Conservation (phyloP, 1,139 yeast species). For the Candida pseudoviswanathii region DNA sequence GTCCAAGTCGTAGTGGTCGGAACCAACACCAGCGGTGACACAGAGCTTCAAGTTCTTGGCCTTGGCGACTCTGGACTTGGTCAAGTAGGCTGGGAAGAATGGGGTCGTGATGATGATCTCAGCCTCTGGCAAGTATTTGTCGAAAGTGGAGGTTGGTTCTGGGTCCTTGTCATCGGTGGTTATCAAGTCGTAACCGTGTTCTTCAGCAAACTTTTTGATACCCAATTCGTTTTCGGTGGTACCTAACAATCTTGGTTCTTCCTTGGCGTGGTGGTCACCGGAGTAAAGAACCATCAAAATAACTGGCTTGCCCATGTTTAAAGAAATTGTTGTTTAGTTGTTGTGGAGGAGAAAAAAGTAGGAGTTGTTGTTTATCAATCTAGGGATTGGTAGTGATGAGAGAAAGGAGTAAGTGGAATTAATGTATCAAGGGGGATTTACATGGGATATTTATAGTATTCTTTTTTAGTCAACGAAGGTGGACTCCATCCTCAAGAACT, state of each 20-base stretch:
- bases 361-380: not conserved
- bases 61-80: conserved; percentile 62
- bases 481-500: not conserved
- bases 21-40: conserved; percentile 84
- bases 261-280: conserved; percentile 59
- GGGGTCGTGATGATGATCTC: conserved; percentile 83
- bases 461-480: conserved; percentile 7
- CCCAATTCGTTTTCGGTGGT: conserved; percentile 79
- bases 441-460: too few relatives aligned
- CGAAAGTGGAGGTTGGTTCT: conserved; percentile 54
- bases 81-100: conserved; percentile 80
- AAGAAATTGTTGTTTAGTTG: conserved; percentile 7
- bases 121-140: conserved; percentile 66
- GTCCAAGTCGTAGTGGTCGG: conserved; percentile 76
- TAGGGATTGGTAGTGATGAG: too few relatives aligned
- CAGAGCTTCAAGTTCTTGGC: conserved; percentile 75
- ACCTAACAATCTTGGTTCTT: conserved; percentile 66
- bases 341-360: not conserved
- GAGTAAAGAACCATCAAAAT: conserved; percentile 59
- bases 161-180: conserved; percentile 75
- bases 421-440: too few relatives aligned
- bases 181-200: conserved; percentile 67
- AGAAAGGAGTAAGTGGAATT: too few relatives aligned
- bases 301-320: conserved; percentile 26
- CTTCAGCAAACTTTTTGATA: conserved; percentile 62